Evolutionary conservation across 805 yeast genomes (phyloP), one percentile per base, ranked within the genome.

Genomic region (Yarrowia sp.): DNA sequence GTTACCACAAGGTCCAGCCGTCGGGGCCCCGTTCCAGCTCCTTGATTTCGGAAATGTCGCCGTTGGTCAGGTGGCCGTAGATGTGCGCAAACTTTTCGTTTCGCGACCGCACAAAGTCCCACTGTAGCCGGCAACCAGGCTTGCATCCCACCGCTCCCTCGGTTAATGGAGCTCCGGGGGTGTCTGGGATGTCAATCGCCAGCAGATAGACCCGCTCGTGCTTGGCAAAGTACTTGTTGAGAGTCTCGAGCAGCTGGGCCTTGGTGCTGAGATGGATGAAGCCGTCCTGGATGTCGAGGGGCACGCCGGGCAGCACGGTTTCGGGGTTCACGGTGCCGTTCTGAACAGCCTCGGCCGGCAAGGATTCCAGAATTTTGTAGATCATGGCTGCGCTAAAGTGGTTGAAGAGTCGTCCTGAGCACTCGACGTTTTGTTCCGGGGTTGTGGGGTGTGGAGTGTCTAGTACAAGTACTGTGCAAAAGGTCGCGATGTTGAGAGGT

Each of bases 221-320:
- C 42, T 70, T 69, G 43, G 50, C 16, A 49, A 71, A 75, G 59
- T 69, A 74, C 58, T 67, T 63, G 55, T 72, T 66, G 45, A 75
- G 70, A 0, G 76, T 74, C 36, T 71, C 75, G 4, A 19, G 55
- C 36, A 74, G 66, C 69, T 75, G 77, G 12, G 68, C 70, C 32
- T 52, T 66, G 35, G 77, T 73, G 36, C 75, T 73, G 45, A 75
- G 69, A 65, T 75, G 77, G 26, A 74, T 71, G 56, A 72, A 75
- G 15, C 77, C 77, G 59, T 75, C 76, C 53, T 72, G 72, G 22
- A 70, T 56, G 56, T 75, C 77, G 32, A 74, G 67, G 11, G 73
- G 73, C 19, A 72, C 58, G 36, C 69, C 48, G 12, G 77, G 77
- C 12, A 74, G 70, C 26, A 72, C 71, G 8, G 72, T 64, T 36